phyloP scores from a whole-genome alignment of 208 protist genomes.

The Trypanosoma avium region DNA sequence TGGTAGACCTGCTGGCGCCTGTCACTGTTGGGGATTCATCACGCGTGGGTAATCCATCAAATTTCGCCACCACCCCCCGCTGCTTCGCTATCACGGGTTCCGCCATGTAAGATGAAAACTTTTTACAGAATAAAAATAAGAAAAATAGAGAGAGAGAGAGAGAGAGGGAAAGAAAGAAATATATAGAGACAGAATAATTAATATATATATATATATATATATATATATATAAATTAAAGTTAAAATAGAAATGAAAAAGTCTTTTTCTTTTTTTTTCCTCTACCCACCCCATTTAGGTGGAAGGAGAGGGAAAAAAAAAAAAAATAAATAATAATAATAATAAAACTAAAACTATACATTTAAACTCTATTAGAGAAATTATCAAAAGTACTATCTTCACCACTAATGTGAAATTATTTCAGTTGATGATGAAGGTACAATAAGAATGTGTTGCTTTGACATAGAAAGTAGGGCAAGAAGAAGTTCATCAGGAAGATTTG shows the following conservation, averaged over 20 bases:
- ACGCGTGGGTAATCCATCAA: no score
- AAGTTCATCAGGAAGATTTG: constrained; percentile 43
- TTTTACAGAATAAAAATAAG: background rate
- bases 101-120: constrained; percentile 4
- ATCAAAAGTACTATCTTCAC: background rate
- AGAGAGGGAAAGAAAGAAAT: constrained; percentile 5
- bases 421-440: constrained; percentile 38
- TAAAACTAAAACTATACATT: background rate
- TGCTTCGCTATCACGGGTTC: constrained; percentile 20
- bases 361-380: background rate
- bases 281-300: no score
- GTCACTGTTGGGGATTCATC: background rate
- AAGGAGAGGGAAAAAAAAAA: background rate
- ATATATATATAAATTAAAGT: background rate
- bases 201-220: no score
- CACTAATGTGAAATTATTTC: background rate
- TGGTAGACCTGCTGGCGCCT: background rate
- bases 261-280: no score
- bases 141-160: constrained; percentile 4
- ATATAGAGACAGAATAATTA: background rate
- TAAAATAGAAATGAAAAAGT: background rate
- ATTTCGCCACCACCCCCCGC: background rate
- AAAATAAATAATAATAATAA: background rate
- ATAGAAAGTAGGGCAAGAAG: constrained; percentile 51
- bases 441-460: constrained; percentile 61